Conservation (phyloP, 2,329 filamentous ascomycete species). For the Blumeriella jaapii region DNA sequence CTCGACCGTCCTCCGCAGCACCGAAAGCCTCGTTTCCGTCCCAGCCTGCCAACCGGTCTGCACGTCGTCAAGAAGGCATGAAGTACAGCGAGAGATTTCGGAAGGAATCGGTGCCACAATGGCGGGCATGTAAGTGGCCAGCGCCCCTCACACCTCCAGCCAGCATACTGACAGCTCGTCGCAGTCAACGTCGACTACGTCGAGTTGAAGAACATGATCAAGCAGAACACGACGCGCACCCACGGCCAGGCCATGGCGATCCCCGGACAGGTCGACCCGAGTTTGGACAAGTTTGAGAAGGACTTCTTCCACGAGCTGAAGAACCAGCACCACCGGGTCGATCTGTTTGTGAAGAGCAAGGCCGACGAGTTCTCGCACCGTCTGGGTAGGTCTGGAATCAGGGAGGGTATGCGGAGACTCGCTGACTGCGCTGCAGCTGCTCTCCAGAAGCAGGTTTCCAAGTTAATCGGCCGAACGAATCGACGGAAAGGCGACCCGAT, state of each 20-base stretch:
- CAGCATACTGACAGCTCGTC: constrained; percentile 8
- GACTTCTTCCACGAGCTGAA: constrained; percentile 61
- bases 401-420: background rate
- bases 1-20: too few relatives aligned
- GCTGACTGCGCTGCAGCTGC: constrained; percentile 16
- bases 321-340: constrained; percentile 64
- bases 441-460: constrained; percentile 17
- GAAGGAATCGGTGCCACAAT: constrained; percentile 68
- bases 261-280: constrained; percentile 53
- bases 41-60: too few relatives aligned
- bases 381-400: constrained; percentile 39
- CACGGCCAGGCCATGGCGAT: constrained; percentile 62
- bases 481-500: constrained; percentile 19
- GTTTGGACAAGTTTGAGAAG: constrained; percentile 54
- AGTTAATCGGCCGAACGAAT: constrained; percentile 19
- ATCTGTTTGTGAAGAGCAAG: constrained; percentile 70
- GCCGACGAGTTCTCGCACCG: constrained; percentile 64
- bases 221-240: constrained; percentile 61
- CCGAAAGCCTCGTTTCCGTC: too few relatives aligned
- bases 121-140: constrained; percentile 54
- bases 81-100: constrained; percentile 68
- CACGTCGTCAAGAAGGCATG: too few relatives aligned
- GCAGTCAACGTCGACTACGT: constrained; percentile 84
- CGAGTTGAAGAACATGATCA: constrained; percentile 75
- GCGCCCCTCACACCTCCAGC: constrained; percentile 6